Percentiles rank a stretch among this genome's conserved stretches.
phyloP scores from a whole-genome alignment of 495 filamentous ascomycete genomes.

The Penicillium macrosclerotiorum region DNA sequence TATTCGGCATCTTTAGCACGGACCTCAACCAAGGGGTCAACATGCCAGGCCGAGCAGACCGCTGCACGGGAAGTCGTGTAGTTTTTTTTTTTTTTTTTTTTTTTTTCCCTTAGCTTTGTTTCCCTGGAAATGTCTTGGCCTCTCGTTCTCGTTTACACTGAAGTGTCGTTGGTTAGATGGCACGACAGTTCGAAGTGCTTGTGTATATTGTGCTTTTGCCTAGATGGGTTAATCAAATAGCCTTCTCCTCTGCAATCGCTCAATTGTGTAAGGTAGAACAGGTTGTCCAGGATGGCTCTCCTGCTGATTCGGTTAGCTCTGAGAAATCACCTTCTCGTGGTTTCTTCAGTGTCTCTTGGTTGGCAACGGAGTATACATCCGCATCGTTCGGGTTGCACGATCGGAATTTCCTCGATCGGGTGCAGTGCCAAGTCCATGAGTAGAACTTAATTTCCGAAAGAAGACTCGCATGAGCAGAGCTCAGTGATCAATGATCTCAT shows the following conservation, averaged over 20 bases:
- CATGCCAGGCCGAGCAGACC: conserved; percentile 6
- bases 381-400: background rate
- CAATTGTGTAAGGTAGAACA: no score
- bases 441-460: background rate
- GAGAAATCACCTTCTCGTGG: background rate
- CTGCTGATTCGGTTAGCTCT: no score
- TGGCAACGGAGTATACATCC: background rate
- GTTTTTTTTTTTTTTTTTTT: background rate
- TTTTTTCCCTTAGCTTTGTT: background rate
- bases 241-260: no score
- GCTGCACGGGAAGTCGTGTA: conserved; percentile 2
- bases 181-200: no score
- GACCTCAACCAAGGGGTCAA: conserved; percentile 8
- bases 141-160: no score
- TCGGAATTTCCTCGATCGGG: background rate
- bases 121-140: no score
- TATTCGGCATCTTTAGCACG: conserved; percentile 1
- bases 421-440: background rate
- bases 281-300: no score
- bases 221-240: no score
- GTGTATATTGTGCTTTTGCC: no score
- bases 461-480: background rate
- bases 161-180: no score
- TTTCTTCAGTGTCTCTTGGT: background rate
- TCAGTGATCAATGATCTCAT: conserved; percentile 13